Base-by-base conservation (phyloP, 2,329 filamentous ascomycete species). In the Knufia petricola region DNA sequence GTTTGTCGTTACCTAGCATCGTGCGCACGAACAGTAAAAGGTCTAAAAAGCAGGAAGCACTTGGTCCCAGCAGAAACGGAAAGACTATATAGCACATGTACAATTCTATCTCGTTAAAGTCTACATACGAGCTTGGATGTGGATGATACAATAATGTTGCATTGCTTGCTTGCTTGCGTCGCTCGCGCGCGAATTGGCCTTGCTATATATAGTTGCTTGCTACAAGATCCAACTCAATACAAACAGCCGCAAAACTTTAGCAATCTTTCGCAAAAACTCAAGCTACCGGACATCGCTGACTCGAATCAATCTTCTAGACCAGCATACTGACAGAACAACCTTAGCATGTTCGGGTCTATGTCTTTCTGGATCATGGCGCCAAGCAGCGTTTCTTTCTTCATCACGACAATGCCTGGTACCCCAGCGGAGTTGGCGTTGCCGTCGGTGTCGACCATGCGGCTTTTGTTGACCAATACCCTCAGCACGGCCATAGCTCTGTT, bases 391-490 rank as follows among this genome's bases (percentile, higher is more conserved):
- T 87, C 81, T 52, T 77, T 79, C 21, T 77, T 76, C 2, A 84
- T 84, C 42, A 88, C 64, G 9, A 82, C 74, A 41, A 76, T 74
- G 1, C 76, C 69, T 4, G 82, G 81, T 50, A 84, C 69, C 28
- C 71, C 60, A 26, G 63, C 69, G 7, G 66, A 67, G 4, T 61
- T 62, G 9, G 72, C 63, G 46, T 76, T 69, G 52, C 70, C 74
- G 34, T n/a, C 41, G 69, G 75, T 62, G 77, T 82, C 60, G 64
- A 72, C 28, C 73, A 77, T 66, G 45, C 69, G 69, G 12, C 69
- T 69, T 65, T 85, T 87, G 60, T 88, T 83, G 2, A 77, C 75
- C 20, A 90, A 64, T 51, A 77, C 76, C 53, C 77, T 76, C n/a
- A 90, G 65, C 46, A 87, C 74, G 8, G 79, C 77, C 40, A 87